Base-by-base conservation (phyloP, 2,329 filamentous ascomycete genomes). In the Penicillium sp. region DNA sequence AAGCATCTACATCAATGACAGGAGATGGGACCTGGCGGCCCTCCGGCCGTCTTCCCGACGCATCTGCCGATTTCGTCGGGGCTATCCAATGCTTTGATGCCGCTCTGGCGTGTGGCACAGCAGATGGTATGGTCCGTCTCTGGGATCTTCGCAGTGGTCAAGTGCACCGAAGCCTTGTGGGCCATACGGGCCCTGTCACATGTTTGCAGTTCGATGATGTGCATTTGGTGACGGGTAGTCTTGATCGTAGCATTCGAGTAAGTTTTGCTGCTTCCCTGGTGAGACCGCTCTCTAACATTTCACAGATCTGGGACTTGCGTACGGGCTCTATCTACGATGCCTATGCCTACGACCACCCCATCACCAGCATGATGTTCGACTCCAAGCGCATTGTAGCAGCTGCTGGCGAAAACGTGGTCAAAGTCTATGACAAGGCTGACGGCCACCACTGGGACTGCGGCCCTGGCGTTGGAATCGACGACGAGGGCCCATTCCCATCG, bases 341-440 rank as follows among this genome's bases (percentile, higher is more conserved):
- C 13, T 98, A 90, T 65, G 93, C 91, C 15, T 98, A 97, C 69
- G 90, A 97, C 60, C 78, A 87, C 58, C 82, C 90, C 0, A 80
- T 98, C 41, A 94, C 89, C 20, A 87, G 84, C 73, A 95, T 97
- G 89, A 94, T 94, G 84, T 98, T 98, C 63, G 93, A 98, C 67
- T 72, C 80, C 10, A 83, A 90, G 36, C 81, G 90, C 35, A 98
- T 98, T 53, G 89, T 93, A 21, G 81, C 86, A 36, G 91, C 93
- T 2, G 89, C 89, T 0, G 87, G 90, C 28, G 93, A 97, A 66
- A 83, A 89, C 58, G 88, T 97, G 16, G 90, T 93, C 55, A 98
- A 98, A 71, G 86, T 98, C 44, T 98, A 97, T 70, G 93, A 98
- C 71, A 97, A 97, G 76, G 84, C 88, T 3, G 93, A 98, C 62